Conservation (phyloP, 176 grass and related monocot genomes). For the Miscanthus lutarioriparius region DNA sequence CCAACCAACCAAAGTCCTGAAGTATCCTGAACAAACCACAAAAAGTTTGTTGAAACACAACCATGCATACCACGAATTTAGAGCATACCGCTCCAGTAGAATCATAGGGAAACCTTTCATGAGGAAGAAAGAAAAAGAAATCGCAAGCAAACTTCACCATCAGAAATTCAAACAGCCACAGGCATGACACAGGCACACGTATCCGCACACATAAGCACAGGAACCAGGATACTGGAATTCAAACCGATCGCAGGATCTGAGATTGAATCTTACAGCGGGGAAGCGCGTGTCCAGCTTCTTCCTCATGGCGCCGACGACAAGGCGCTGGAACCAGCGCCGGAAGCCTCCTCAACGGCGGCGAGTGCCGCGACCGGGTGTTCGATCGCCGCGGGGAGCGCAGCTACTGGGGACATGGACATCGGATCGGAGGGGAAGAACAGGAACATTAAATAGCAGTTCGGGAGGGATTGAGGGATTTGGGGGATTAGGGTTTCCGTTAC, state of each 20-base stretch:
- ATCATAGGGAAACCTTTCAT: not conserved
- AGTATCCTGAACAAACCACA: not conserved
- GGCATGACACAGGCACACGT: not conserved
- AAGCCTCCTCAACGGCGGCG: not conserved
- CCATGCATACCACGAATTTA: not conserved
- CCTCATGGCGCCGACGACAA: conserved; percentile 62
- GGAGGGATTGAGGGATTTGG: conserved; percentile 19
- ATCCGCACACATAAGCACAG: not conserved
- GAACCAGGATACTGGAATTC: not conserved
- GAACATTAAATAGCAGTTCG: conserved; percentile 48
- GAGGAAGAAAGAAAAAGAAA: not conserved
- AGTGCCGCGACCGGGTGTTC: not conserved
- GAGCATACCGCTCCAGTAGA: not conserved
- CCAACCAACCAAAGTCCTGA: not conserved
- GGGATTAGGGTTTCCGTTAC: conserved; percentile 59
- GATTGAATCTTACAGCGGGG: conserved; percentile 56
- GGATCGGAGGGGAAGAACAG: conserved; percentile 26
- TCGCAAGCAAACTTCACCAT: not conserved
- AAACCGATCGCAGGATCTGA: not conserved
- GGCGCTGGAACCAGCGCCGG: not conserved
- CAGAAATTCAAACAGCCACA: not conserved
- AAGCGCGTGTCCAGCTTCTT: conserved; percentile 99
- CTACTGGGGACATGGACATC: conserved; percentile 22
- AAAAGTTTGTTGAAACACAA: not conserved
- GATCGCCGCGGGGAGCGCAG: conserved; percentile 34